Conservation (phyloP, 805 yeast genomes). For the Metschnikowia proteae region DNA sequence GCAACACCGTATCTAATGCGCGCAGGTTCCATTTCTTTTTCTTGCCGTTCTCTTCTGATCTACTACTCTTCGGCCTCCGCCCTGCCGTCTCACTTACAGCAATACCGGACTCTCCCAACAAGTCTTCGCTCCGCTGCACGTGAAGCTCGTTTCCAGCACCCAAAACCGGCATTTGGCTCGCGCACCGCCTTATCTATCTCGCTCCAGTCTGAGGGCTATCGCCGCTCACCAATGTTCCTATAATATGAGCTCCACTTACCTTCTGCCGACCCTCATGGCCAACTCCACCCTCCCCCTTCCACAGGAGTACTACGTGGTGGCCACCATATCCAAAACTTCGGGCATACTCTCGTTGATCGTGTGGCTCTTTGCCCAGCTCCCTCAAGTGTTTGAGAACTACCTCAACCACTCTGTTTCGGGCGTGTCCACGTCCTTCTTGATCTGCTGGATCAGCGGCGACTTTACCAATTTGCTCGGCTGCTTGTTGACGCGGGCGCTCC, state of each 20-base stretch:
- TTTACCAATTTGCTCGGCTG: slow-evolving; percentile 64
- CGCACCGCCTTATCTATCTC: background rate
- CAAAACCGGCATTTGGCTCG: no score
- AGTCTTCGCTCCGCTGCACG: background rate
- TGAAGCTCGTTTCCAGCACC: background rate
- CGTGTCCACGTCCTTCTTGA: slow-evolving; percentile 29
- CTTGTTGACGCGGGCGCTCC: slow-evolving; percentile 66
- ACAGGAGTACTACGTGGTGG: slow-evolving; percentile 11
- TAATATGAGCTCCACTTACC: slow-evolving; percentile 5
- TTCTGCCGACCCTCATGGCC: slow-evolving; percentile 3
- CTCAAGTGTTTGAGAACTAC: slow-evolving; percentile 27
- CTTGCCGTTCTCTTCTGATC: slow-evolving; percentile 2
- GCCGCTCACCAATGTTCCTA: background rate
- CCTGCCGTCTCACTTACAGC: background rate
- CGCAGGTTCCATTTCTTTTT: background rate
- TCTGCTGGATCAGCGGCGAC: slow-evolving; percentile 37
- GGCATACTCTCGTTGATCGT: slow-evolving; percentile 22
- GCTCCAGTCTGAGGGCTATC: background rate
- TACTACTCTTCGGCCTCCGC: background rate
- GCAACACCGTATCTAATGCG: slow-evolving; percentile 1
- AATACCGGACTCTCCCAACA: no score
- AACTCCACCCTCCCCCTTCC: slow-evolving; percentile 12
- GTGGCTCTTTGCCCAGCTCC: slow-evolving; percentile 31
- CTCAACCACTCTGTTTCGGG: slow-evolving; percentile 35
- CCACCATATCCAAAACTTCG: slow-evolving; percentile 12